A percentile compares a stretch with the other conserved stretches of the same genome.
Conservation (phyloP, 2,329 filamentous ascomycete genomes). For the Cladosporium halotolerans region DNA sequence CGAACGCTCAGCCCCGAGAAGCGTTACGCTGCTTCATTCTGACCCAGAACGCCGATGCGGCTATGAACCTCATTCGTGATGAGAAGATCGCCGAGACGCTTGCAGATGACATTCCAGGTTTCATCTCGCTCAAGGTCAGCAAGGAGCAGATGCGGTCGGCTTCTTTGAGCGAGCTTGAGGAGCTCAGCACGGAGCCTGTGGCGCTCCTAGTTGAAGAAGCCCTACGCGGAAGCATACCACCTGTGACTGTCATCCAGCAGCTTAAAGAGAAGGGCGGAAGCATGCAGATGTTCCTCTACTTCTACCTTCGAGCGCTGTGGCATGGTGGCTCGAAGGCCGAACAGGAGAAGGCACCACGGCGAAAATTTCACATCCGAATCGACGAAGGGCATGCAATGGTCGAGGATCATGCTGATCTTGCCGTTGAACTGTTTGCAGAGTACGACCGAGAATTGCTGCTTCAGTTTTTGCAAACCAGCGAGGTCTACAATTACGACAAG, state of each 20-base stretch:
- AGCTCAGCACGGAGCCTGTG: slow-evolving; percentile 75
- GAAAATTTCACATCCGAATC: slow-evolving; percentile 26
- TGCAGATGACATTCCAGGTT: slow-evolving; percentile 79
- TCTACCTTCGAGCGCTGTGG: slow-evolving; percentile 87
- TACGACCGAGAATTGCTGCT: slow-evolving; percentile 77
- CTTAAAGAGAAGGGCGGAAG: slow-evolving; percentile 55
- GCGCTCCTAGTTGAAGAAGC: slow-evolving; percentile 84
- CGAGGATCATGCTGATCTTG: slow-evolving; percentile 76
- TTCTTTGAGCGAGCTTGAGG: slow-evolving; percentile 64
- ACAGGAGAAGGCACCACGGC: slow-evolving; percentile 21
- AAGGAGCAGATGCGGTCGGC: slow-evolving; percentile 62
- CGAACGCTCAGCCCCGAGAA: slow-evolving; percentile 72
- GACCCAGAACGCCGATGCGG: slow-evolving; percentile 84
- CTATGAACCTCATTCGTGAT: slow-evolving; percentile 78
- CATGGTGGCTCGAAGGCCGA: slow-evolving; percentile 45
- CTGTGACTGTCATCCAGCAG: slow-evolving; percentile 71
- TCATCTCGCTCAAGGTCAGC: slow-evolving; percentile 80
- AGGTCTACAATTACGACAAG: slow-evolving; percentile 76
- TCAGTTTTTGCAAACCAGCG: slow-evolving; percentile 78
- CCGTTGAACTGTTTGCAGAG: slow-evolving; percentile 76
- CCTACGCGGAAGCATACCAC: slow-evolving; percentile 76
- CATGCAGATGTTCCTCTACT: slow-evolving; percentile 73
- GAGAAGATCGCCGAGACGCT: slow-evolving; percentile 87
- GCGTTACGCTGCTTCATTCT: slow-evolving; percentile 84
- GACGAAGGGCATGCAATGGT: slow-evolving; percentile 63